Evolutionary conservation across 768 basidiomycete genomes (phyloP).

Genomic region (Boletus reticuloceps): DNA sequence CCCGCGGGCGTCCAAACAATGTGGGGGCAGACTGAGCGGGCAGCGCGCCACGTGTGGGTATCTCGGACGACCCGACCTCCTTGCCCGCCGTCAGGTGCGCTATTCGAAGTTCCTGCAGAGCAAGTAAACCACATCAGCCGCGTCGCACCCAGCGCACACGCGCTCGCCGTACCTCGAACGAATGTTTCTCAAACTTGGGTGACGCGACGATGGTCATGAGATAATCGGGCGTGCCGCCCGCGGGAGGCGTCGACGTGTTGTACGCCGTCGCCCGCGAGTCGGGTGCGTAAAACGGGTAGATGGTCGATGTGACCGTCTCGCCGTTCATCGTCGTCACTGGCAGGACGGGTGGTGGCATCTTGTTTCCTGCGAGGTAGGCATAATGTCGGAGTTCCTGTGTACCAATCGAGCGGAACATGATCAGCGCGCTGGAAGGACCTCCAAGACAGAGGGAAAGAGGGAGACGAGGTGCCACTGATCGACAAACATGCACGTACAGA

Average conservation of each 20-base stretch:
- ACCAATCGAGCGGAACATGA: constrained; percentile 9
- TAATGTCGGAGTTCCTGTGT: constrained; percentile 43
- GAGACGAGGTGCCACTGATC: not conserved
- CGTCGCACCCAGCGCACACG: too few species aligned
- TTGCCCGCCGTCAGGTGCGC: constrained; percentile 41
- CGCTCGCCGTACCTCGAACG: constrained; percentile 43
- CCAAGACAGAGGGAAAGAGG: not conserved
- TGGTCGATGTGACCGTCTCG: not conserved
- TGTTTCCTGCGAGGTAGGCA: constrained; percentile 35
- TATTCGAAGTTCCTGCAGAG: constrained; percentile 48
- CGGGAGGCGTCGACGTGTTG: constrained; percentile 4
- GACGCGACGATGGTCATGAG: constrained; percentile 38
- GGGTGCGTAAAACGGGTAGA: constrained; percentile 22
- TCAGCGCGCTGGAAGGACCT: constrained; percentile 8
- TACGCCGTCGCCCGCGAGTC: constrained; percentile 26
- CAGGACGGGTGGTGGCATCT: constrained; percentile 8
- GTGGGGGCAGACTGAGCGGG: constrained; percentile 24
- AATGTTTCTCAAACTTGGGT: constrained; percentile 40
- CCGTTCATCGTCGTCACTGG: not conserved
- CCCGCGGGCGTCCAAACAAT: constrained; percentile 30
- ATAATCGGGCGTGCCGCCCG: constrained; percentile 27
- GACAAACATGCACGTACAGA: too few species aligned
- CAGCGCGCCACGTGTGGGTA: constrained; percentile 23
- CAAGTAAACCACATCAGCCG: not conserved
- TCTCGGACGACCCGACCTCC: constrained; percentile 43